Percentiles rank a stretch among this genome's conserved stretches.
Evolutionary conservation across 768 basidiomycete genomes (phyloP).

Genomic region (Psilocybe cubensis): DNA sequence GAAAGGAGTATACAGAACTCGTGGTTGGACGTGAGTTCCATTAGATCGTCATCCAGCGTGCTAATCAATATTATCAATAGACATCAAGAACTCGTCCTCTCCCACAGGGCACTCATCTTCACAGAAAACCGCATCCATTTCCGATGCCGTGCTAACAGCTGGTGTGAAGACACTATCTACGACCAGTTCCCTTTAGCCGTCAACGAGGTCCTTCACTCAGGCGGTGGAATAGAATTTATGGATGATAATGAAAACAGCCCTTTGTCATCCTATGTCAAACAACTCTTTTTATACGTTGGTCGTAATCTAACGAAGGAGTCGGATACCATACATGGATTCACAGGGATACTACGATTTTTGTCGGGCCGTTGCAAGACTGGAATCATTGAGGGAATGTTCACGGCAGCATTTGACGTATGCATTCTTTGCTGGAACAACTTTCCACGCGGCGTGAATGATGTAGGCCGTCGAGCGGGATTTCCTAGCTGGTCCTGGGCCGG

Average conservation of each 20-base stretch:
- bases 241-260: neutral
- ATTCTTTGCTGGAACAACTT: neutral
- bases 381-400: neutral
- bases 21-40: neutral
- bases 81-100: neutral
- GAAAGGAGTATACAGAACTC: neutral
- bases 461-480: neutral
- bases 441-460: neutral
- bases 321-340: neutral
- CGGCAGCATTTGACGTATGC: neutral
- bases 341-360: neutral
- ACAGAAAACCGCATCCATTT: neutral
- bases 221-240: neutral
- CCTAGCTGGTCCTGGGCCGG: slow-evolving; percentile 5
- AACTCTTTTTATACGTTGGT: neutral
- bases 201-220: neutral
- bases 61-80: neutral
- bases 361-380: neutral
- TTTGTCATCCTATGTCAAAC: neutral
- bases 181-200: neutral
- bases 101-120: neutral
- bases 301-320: neutral
- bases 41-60: neutral
- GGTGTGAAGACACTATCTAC: slow-evolving; percentile 4
- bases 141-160: neutral